Conservation (phyloP, 345 rosid species). For the Pugionium cornutum region DNA sequence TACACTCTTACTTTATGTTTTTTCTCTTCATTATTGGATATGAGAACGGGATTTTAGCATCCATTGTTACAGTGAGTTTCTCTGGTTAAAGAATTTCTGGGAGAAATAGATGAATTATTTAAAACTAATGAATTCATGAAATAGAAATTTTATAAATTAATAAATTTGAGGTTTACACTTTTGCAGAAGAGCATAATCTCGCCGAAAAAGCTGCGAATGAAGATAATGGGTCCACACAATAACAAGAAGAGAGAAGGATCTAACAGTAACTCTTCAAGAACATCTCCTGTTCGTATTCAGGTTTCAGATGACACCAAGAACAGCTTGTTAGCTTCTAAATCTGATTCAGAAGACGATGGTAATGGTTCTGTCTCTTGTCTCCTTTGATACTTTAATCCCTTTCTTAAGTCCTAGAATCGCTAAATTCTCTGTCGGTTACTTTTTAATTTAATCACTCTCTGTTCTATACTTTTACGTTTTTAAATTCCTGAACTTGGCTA, state of each 20-base stretch:
- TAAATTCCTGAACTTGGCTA: too few species aligned
- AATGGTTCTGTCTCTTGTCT: constrained; percentile 24
- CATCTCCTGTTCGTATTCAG: constrained; percentile 85
- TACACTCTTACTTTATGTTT: constrained; percentile 9
- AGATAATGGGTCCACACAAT: constrained; percentile 69
- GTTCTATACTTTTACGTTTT: too few species aligned
- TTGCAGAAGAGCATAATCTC: constrained; percentile 78
- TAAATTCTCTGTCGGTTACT: too few species aligned
- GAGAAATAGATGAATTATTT: not conserved
- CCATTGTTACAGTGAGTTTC: not conserved
- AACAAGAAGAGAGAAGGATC: constrained; percentile 71
- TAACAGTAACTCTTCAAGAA: constrained; percentile 73
- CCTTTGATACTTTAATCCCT: not conserved
- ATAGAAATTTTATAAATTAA: not conserved
- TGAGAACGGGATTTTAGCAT: too few species aligned
- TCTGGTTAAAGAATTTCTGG: constrained; percentile 27
- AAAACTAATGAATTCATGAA: not conserved
- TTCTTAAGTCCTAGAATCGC: too few species aligned
- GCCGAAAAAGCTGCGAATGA: constrained; percentile 91
- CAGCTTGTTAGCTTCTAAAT: constrained; percentile 62
- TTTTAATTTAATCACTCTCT: too few species aligned
- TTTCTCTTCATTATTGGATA: not conserved
- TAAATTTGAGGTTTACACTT: not conserved
- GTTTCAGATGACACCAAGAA: constrained; percentile 50
- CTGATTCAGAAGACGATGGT: constrained; percentile 61